Percentiles rank a stretch among this genome's conserved stretches.
Evolutionary conservation across 306 rosid species (phyloP).

Genomic region (Datisca glomerata): DNA sequence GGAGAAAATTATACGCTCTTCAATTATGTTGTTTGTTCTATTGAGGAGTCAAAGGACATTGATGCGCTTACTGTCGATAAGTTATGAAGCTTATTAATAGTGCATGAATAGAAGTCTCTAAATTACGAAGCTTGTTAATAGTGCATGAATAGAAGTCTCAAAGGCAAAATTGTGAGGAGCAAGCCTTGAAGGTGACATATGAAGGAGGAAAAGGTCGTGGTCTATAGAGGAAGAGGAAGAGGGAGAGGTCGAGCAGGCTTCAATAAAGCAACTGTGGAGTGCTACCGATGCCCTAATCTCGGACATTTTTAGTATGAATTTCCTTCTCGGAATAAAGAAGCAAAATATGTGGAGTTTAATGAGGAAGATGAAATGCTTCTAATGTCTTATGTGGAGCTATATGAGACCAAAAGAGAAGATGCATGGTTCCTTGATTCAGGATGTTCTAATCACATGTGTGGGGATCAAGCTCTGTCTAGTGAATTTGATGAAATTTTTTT

Average conservation of each 20-base stretch:
- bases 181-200: slow-evolving; percentile 1
- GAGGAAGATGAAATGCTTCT: slow-evolving; percentile 13
- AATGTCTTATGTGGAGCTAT: slow-evolving; percentile 5
- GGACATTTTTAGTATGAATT: slow-evolving; percentile 7
- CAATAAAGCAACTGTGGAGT: slow-evolving; percentile 6
- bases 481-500: slow-evolving; percentile 1
- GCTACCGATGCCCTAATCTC: slow-evolving; percentile 6
- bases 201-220: slow-evolving; percentile 9
- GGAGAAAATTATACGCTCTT: background rate
- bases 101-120: background rate
- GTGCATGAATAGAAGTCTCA: background rate
- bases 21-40: background rate
- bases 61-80: background rate
- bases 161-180: background rate
- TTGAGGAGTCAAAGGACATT: background rate
- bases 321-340: slow-evolving; percentile 7
- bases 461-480: background rate
- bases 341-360: slow-evolving; percentile 6
- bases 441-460: slow-evolving; percentile 7
- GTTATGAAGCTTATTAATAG: background rate
- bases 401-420: slow-evolving; percentile 3
- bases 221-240: slow-evolving; percentile 7
- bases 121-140: slow-evolving; percentile 1
- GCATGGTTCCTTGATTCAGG: slow-evolving; percentile 14
- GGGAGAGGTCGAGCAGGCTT: slow-evolving; percentile 6